Percentiles rank a stretch among this genome's conserved stretches.
Conservation (phyloP, 1,284 basidiomycete species). For the Melampsora larici-populina region DNA sequence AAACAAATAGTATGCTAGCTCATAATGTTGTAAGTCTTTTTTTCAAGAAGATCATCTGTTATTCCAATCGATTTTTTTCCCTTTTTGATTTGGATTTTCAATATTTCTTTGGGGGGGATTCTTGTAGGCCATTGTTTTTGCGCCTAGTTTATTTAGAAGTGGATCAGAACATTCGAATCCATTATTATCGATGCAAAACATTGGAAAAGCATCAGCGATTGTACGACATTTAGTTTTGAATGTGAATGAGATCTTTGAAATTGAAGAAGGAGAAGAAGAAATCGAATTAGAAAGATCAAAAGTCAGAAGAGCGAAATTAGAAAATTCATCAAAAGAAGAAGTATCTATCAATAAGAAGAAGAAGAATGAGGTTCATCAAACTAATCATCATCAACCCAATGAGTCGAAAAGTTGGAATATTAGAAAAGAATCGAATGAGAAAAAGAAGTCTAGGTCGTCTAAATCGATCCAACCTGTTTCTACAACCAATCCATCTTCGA, state of each 20-base stretch:
- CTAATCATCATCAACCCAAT: no score
- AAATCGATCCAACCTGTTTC: no score
- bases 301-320: background rate
- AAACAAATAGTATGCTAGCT: slow-evolving; percentile 36
- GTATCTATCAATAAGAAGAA: background rate
- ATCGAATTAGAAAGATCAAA: background rate
- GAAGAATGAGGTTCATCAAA: background rate
- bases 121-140: slow-evolving; percentile 32
- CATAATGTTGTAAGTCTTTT: slow-evolving; percentile 38
- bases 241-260: background rate
- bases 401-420: background rate
- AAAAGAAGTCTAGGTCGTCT: background rate
- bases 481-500: no score
- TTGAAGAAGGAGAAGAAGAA: background rate
- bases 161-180: slow-evolving; percentile 41
- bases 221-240: slow-evolving; percentile 37
- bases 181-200: slow-evolving; percentile 42
- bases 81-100: background rate
- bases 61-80: background rate
- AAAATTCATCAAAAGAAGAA: background rate
- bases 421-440: background rate
- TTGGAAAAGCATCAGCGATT: slow-evolving; percentile 40
- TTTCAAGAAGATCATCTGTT: no score
- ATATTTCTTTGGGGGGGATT: no score
- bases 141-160: slow-evolving; percentile 36